Evolutionary conservation across 2,329 filamentous ascomycete genomes (phyloP).

Genomic region (Aspergillus sp.): DNA sequence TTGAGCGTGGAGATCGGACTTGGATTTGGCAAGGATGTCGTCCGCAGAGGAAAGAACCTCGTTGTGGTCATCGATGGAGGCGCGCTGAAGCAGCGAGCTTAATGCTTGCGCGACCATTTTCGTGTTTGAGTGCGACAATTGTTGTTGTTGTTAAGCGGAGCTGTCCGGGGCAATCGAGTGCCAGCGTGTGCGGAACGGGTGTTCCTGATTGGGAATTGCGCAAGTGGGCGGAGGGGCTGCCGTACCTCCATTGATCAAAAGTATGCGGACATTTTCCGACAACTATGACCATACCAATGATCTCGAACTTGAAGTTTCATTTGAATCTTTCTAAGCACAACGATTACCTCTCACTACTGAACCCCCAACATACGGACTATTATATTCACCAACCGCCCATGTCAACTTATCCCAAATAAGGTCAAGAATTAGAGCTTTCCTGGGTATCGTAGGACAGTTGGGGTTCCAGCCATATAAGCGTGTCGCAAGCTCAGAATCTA

Average conservation of each 20-base stretch:
- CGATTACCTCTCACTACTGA: too few species aligned
- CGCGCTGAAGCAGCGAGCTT: conserved; percentile 50
- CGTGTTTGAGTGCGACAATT: not conserved
- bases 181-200: not conserved
- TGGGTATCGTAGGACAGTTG: too few species aligned
- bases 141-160: not conserved
- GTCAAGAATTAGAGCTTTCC: too few species aligned
- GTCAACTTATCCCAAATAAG: too few species aligned
- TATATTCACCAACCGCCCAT: too few species aligned
- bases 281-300: not conserved
- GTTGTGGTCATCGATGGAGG: conserved; percentile 56
- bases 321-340: not conserved
- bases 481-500: conserved; percentile 3
- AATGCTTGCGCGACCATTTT: conserved; percentile 41
- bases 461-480: not conserved
- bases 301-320: not conserved
- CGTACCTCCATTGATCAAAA: not conserved
- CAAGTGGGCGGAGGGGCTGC: not conserved
- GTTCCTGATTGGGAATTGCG: not conserved
- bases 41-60: conserved; percentile 55
- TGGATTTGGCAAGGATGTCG: conserved; percentile 50
- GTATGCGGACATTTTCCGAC: not conserved
- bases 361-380: too few species aligned
- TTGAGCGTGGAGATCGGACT: conserved; percentile 50
- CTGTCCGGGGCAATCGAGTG: too few species aligned